phyloP scores from a whole-genome alignment of 768 basidiomycete genomes.

The Boletellus sp. region DNA sequence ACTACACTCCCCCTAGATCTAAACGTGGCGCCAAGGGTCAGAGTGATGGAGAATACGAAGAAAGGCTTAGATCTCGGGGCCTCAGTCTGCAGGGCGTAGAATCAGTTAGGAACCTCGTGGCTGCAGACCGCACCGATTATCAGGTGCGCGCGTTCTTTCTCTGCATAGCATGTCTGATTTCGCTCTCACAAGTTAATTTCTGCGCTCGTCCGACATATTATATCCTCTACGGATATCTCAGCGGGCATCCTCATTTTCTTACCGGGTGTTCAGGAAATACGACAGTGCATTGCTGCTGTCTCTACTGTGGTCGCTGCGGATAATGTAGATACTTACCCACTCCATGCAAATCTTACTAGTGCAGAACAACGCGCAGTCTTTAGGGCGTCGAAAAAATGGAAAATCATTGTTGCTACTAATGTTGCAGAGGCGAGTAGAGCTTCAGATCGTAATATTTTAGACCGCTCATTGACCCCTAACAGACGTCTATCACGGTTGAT shows the following conservation, averaged over 20 bases:
- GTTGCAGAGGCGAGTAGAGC: constrained; percentile 68
- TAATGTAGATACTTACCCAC: constrained; percentile 58
- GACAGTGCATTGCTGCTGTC: constrained; percentile 67
- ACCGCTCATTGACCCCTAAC: neutral
- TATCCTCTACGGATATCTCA: constrained; percentile 38
- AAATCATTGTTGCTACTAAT: constrained; percentile 87
- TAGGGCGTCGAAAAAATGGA: constrained; percentile 58
- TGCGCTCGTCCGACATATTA: constrained; percentile 60
- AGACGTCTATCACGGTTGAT: constrained; percentile 91
- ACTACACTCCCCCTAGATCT: constrained; percentile 48
- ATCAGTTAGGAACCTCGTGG: constrained; percentile 57
- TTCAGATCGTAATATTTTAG: no score
- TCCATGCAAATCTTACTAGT: constrained; percentile 85
- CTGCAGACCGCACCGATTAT: constrained; percentile 68
- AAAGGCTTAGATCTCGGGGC: constrained; percentile 48
- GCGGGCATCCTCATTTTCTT: constrained; percentile 85
- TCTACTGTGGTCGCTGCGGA: constrained; percentile 29
- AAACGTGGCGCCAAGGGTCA: constrained; percentile 30
- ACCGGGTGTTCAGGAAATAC: constrained; percentile 87
- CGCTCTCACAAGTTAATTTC: constrained; percentile 54
- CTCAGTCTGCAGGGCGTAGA: constrained; percentile 48
- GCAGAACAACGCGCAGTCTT: constrained; percentile 84
- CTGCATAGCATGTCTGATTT: neutral
- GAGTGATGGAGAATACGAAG: constrained; percentile 40
- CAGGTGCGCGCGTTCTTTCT: constrained; percentile 39